These are phyloP conservation scores for Aspergillus homomorphus DNA, from an alignment of 495 filamentous ascomycete species.

Conservation along the genomic window DNA sequence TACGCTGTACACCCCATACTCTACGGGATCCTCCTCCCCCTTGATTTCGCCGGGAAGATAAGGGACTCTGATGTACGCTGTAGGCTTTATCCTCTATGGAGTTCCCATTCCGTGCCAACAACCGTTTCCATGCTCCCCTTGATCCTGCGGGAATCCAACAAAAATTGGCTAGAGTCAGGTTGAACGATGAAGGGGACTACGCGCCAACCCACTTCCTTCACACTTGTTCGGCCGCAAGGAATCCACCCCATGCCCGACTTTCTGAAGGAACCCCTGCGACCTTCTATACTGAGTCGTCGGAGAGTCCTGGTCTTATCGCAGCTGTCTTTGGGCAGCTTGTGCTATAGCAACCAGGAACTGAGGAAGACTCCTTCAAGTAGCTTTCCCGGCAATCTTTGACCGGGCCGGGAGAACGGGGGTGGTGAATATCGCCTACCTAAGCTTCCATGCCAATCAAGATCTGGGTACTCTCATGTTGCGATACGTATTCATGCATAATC, in stretches of 20 bases:
- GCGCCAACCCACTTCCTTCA: too few species aligned
- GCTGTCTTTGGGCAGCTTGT: background rate
- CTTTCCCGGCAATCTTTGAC: background rate
- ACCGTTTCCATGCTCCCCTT: too few species aligned
- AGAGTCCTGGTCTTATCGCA: background rate
- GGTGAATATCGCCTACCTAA: background rate
- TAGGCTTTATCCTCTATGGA: slow-evolving; percentile 1
- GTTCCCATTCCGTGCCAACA: background rate
- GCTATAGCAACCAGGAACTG: background rate
- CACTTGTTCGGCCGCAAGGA: background rate
- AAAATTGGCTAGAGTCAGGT: background rate
- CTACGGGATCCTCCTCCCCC: background rate
- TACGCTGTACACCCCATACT: slow-evolving; percentile 6
- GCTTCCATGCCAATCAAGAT: background rate
- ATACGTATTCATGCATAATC: background rate
- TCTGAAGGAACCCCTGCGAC: background rate
- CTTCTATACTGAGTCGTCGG: background rate
- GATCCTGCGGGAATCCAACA: background rate
- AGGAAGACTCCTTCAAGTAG: background rate
- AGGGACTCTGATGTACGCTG: slow-evolving; percentile 8
- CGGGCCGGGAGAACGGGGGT: background rate
- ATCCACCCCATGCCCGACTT: background rate
- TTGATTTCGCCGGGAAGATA: too few species aligned
- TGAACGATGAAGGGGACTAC: background rate
- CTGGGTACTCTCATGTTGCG: background rate